Percentiles rank a stretch among this genome's conserved stretches.
Evolutionary conservation across 129 eudicot species (phyloP).

Genomic region (Pseudognaphalium luteoalbum): DNA sequence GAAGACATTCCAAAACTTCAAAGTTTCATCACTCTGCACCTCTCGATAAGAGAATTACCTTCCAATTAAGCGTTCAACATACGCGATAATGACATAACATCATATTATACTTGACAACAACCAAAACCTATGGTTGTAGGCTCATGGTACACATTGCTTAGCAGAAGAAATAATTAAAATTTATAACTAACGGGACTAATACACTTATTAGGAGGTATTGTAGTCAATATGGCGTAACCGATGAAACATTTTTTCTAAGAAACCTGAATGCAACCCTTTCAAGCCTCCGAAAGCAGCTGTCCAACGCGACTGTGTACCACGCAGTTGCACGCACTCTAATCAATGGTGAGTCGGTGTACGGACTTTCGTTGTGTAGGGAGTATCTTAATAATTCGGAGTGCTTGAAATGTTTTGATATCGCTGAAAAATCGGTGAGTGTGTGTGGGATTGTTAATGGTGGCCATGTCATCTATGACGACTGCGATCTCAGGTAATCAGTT

Average conservation of each 20-base stretch:
- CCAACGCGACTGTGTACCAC: conserved; percentile 28
- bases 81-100: too few relatives aligned
- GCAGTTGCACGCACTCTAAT: conserved; percentile 55
- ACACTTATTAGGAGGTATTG: conserved; percentile 51
- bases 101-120: too few relatives aligned
- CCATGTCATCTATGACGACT: conserved; percentile 61
- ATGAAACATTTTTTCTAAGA: conserved; percentile 33
- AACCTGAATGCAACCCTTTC: conserved; percentile 57
- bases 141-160: too few relatives aligned
- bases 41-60: too few relatives aligned
- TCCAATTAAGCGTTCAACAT: too few relatives aligned
- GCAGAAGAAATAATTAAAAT: too few relatives aligned
- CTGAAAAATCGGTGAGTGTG: conserved; percentile 39
- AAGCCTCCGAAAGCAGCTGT: conserved; percentile 45
- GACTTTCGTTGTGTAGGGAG: conserved; percentile 54
- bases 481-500: conserved; percentile 54
- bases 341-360: conserved; percentile 58
- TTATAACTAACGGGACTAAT: conserved; percentile 36
- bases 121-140: too few relatives aligned
- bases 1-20: too few relatives aligned
- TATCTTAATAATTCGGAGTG: conserved; percentile 51
- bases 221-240: conserved; percentile 53
- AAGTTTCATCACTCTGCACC: too few relatives aligned
- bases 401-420: conserved; percentile 53
- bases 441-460: conserved; percentile 71